These are phyloP conservation scores for Candida ascalaphidarum DNA, from an alignment of 805 yeast genomes.

Conservation along the genomic window DNA sequence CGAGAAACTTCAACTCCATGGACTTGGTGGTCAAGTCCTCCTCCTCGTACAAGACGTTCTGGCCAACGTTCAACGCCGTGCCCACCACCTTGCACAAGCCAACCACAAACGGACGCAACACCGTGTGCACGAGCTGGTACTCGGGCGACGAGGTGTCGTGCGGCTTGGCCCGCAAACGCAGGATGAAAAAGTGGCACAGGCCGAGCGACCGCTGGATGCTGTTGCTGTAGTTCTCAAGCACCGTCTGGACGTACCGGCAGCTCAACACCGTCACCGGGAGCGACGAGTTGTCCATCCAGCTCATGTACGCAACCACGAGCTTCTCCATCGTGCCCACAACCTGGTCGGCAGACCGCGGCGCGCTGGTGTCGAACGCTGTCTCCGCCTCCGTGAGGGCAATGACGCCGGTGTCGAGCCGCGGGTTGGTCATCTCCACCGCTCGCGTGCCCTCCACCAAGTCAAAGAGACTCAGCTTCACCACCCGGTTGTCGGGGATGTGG, in stretches of 20 bases:
- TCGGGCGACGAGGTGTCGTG: constrained; percentile 7
- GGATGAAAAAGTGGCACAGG: no score
- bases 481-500: constrained; percentile 39
- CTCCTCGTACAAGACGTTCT: constrained; percentile 62
- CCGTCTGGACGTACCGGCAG: constrained; percentile 60
- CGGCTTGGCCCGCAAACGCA: no score
- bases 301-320: constrained; percentile 44
- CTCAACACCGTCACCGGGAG: constrained; percentile 72
- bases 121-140: constrained; percentile 35
- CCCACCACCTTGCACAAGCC: constrained; percentile 51
- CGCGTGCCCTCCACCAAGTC: constrained; percentile 77
- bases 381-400: constrained; percentile 41
- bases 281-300: constrained; percentile 74
- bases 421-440: constrained; percentile 72
- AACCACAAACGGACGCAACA: constrained; percentile 41
- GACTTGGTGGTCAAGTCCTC: constrained; percentile 64
- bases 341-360: constrained; percentile 25
- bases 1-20: constrained; percentile 40
- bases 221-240: constrained; percentile 33
- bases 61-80: constrained; percentile 36
- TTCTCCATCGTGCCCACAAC: constrained; percentile 46
- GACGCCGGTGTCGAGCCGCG: constrained; percentile 69
- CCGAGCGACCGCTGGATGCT: background rate
- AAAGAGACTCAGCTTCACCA: constrained; percentile 53
- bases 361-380: constrained; percentile 34